Evolutionary conservation across 306 rosid species (phyloP), one percentile per base, ranked within the genome.

Genomic region (Ziziphus jujuba): DNA sequence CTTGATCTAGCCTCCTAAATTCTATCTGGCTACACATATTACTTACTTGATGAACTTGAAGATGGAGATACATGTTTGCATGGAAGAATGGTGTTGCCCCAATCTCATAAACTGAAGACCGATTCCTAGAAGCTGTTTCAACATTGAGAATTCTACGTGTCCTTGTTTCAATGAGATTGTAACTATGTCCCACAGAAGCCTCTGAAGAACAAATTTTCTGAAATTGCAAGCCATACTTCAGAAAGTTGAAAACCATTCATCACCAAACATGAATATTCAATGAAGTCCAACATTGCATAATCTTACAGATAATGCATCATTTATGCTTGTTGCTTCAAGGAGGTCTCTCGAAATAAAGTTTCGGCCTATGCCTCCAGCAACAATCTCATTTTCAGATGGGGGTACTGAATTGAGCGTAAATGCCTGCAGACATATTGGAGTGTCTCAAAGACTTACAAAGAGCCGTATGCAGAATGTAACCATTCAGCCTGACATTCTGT

Each of bases 41-140:
- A 56, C 59, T 72, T 79, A 72, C 95, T 88, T 91, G 96, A 65
- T 76, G 70, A 59, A 89, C 75, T 16, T 80, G 80, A 52, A 85
- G 90, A 84, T 87, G 95, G 66, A 81, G 82, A 71, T 83, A 89
- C 92, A 80, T 85, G 72, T 91, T 87, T 66, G 95, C 95, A 70
- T 72, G 96, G 72, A 87, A 87, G 66, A 81, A 89, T 61, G 96
- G 90, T 59, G 79, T 75, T 66, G 69, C 61, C 53, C 92, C 92
- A 45, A 87, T 72, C 78, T 84, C 86, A 38, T 67, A 57, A 40
- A 85, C 74, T 20, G 95, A 95, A 77, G 79, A 66, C 16, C 91
- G 79, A 25, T 80, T 84, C 72, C 72, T 77, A 0, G 99, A 90
- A 8, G 95, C 88, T 11, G 95, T 88, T 80, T 93, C 99, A 44